Percentiles rank a stretch among this genome's conserved stretches.
Evolutionary conservation across 2,329 filamentous ascomycete genomes (phyloP).

Genomic region (Microcyclosporella mali): DNA sequence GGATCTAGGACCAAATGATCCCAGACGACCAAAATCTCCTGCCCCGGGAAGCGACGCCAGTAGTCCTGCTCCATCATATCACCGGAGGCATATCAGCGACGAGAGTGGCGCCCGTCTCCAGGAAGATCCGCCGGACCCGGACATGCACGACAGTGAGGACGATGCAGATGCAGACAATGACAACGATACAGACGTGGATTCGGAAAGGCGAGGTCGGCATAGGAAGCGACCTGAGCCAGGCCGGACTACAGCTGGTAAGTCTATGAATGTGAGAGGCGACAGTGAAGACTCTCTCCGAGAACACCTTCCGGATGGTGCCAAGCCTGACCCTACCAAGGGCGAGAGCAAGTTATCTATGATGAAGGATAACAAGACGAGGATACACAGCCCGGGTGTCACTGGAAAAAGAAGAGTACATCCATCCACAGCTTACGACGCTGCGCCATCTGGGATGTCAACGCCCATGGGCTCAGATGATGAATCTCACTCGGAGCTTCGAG

Average conservation of each 20-base stretch:
- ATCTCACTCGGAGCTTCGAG: conserved; percentile 75
- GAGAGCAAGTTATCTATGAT: conserved; percentile 27
- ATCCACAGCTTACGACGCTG: conserved; percentile 73
- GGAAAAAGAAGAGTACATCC: conserved; percentile 55
- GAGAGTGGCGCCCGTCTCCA: conserved; percentile 21
- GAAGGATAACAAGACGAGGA: conserved; percentile 24
- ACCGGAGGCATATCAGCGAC: conserved; percentile 20
- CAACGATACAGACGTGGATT: conserved; percentile 29
- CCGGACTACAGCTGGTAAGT: conserved; percentile 29
- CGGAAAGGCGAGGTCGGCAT: conserved; percentile 26
- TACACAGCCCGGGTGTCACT: conserved; percentile 24
- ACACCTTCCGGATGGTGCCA: conserved; percentile 13
- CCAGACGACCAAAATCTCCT: conserved; percentile 17
- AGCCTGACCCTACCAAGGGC: conserved; percentile 32
- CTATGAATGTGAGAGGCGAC: conserved; percentile 25
- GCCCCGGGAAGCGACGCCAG: conserved; percentile 19
- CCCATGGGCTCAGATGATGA: conserved; percentile 76
- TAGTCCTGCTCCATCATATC: conserved; percentile 26
- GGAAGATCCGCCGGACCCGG: conserved; percentile 24
- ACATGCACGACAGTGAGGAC: conserved; percentile 25
- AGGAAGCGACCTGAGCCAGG: conserved; percentile 31
- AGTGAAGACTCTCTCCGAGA: conserved; percentile 28
- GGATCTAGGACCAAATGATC: conserved; percentile 30
- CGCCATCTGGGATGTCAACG: conserved; percentile 52
- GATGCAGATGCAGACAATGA: conserved; percentile 30